Conservation (phyloP, 345 rosid genomes). For the Laguncularia racemosa region DNA sequence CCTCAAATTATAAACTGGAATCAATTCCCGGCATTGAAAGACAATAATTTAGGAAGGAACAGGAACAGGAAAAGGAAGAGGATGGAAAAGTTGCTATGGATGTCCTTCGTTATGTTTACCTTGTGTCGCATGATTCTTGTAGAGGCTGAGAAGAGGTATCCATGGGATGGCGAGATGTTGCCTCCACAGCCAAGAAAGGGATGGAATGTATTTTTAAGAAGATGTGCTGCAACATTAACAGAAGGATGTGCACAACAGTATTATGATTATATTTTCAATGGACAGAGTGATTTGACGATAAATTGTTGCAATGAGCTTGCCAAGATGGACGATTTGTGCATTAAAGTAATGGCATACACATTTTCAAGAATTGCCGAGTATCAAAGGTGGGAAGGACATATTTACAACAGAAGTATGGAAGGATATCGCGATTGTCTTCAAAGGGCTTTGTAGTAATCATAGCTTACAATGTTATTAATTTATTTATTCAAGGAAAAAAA, state of each 20-base stretch:
- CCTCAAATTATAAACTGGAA: no score
- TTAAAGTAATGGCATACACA: conserved; percentile 2
- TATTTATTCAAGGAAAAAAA: no score
- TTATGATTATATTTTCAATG: conserved; percentile 6
- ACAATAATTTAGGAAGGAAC: no score
- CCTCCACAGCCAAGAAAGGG: conserved; percentile 4
- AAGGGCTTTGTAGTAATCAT: neutral
- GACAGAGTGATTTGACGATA: neutral
- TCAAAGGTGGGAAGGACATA: conserved; percentile 7
- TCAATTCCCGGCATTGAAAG: no score
- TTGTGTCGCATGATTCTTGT: no score
- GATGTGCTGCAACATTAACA: neutral
- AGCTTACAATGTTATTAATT: no score
- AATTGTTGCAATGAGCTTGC: conserved; percentile 7
- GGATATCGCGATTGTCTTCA: conserved; percentile 6
- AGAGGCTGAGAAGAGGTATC: no score
- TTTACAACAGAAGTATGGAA: conserved; percentile 6
- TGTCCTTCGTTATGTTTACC: no score
- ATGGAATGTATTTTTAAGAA: conserved; percentile 1
- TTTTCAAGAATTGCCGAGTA: conserved; percentile 1
- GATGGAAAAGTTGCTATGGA: no score
- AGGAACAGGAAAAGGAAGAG: no score
- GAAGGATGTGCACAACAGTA: conserved; percentile 6
- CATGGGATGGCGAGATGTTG: no score
- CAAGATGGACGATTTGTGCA: conserved; percentile 2